Conservation (phyloP, 2,329 filamentous ascomycete genomes). For the Polytolypa hystricis region DNA sequence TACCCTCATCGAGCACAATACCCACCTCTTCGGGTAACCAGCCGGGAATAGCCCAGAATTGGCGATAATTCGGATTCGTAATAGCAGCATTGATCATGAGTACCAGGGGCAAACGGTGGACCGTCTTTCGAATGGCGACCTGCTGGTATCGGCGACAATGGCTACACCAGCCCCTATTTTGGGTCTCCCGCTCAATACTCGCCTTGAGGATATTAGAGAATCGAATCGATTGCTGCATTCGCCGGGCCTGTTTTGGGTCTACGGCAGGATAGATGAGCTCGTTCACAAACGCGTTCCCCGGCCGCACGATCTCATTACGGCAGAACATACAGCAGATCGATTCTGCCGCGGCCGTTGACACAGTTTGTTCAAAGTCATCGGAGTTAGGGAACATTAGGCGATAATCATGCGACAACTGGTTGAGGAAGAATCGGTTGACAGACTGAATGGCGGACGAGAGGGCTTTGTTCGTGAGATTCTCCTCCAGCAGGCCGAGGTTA, state of each 20-base stretch:
- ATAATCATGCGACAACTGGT: slow-evolving; percentile 68
- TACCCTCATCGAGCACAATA: slow-evolving; percentile 78
- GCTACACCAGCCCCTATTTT: slow-evolving; percentile 85
- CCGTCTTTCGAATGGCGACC: slow-evolving; percentile 71
- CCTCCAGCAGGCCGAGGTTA: slow-evolving; percentile 71
- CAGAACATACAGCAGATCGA: slow-evolving; percentile 76
- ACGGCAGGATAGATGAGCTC: slow-evolving; percentile 68
- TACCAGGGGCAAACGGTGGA: slow-evolving; percentile 73
- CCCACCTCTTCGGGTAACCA: slow-evolving; percentile 94
- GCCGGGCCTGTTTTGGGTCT: slow-evolving; percentile 40
- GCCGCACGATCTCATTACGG: slow-evolving; percentile 70
- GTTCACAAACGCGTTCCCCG: slow-evolving; percentile 69
- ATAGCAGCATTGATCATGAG: slow-evolving; percentile 75
- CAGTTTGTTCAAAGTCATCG: slow-evolving; percentile 58
- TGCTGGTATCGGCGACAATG: slow-evolving; percentile 85
- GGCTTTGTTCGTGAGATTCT: slow-evolving; percentile 61
- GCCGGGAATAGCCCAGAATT: slow-evolving; percentile 72
- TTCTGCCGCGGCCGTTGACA: slow-evolving; percentile 33
- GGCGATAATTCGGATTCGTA: slow-evolving; percentile 57
- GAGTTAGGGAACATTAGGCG: slow-evolving; percentile 53
- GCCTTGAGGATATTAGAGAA: slow-evolving; percentile 91
- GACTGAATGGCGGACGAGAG: slow-evolving; percentile 76
- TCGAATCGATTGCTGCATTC: slow-evolving; percentile 38
- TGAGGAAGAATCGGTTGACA: slow-evolving; percentile 73
- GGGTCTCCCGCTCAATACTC: slow-evolving; percentile 80